A percentile compares a stretch with the other conserved stretches of the same genome.
Conservation (phyloP, 1,284 basidiomycete species). For the Exobasidium rhododendri region DNA sequence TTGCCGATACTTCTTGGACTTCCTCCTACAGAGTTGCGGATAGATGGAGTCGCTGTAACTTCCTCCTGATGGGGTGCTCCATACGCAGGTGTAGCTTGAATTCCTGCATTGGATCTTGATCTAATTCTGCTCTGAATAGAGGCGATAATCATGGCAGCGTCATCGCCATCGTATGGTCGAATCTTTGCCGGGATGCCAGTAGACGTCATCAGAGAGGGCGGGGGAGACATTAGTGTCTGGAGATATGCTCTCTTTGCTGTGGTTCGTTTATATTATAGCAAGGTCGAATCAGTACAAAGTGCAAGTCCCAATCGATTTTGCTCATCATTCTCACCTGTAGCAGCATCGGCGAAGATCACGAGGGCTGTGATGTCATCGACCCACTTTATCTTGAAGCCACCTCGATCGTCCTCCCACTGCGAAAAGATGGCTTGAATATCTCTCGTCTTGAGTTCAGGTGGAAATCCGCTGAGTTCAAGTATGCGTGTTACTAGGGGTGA, state of each 20-base stretch:
- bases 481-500: slow-evolving; percentile 95
- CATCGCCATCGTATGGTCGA: slow-evolving; percentile 87
- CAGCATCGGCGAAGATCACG: slow-evolving; percentile 77
- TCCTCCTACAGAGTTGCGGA: background rate
- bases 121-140: slow-evolving; percentile 67
- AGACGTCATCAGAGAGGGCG: slow-evolving; percentile 58
- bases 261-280: background rate
- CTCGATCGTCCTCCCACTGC: slow-evolving; percentile 79
- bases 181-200: slow-evolving; percentile 61
- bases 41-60: slow-evolving; percentile 6
- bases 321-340: slow-evolving; percentile 53
- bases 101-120: slow-evolving; percentile 42
- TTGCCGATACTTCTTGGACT: slow-evolving; percentile 13
- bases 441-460: slow-evolving; percentile 91
- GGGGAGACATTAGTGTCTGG: slow-evolving; percentile 71
- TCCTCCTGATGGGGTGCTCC: slow-evolving; percentile 15
- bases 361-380: slow-evolving; percentile 91
- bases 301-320: too few relatives aligned
- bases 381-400: slow-evolving; percentile 99
- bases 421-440: slow-evolving; percentile 88
- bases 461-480: slow-evolving; percentile 83
- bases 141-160: slow-evolving; percentile 84
- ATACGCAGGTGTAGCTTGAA: slow-evolving; percentile 26
- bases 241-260: slow-evolving; percentile 87
- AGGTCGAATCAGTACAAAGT: background rate